A percentile compares a stretch with the other conserved stretches of the same genome.
These are phyloP conservation scores for Elongisporangium senticosum DNA, from an alignment of 352 stramenopile species.

Conservation along the genomic window DNA sequence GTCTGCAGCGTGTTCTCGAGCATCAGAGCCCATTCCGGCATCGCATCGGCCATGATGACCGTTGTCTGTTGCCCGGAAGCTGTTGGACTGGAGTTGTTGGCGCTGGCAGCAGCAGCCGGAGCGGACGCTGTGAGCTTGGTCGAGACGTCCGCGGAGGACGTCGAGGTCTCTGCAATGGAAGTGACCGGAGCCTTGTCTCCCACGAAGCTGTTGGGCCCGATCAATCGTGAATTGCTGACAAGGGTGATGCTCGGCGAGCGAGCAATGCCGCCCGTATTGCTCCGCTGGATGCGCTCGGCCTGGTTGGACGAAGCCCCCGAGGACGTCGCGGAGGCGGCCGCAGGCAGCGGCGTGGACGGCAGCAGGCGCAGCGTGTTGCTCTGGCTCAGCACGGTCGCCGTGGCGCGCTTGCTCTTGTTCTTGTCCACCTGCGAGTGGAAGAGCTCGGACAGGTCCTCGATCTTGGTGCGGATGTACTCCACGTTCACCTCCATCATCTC, in stretches of 20 bases:
- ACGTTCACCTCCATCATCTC: slow-evolving; percentile 86
- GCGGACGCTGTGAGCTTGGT: not conserved
- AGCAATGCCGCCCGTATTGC: not conserved
- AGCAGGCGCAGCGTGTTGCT: not conserved
- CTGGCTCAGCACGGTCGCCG: not conserved
- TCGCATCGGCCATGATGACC: no score
- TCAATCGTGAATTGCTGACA: not conserved
- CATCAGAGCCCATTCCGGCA: slow-evolving; percentile 41
- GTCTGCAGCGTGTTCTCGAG: slow-evolving; percentile 48
- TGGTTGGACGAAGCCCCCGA: not conserved
- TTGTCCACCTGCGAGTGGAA: slow-evolving; percentile 31
- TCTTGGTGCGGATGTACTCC: slow-evolving; percentile 76
- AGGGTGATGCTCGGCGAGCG: no score
- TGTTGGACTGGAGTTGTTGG: not conserved
- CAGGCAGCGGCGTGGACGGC: not conserved
- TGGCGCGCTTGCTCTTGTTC: slow-evolving; percentile 5
- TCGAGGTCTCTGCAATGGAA: not conserved
- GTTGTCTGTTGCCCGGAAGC: not conserved
- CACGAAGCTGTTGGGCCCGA: not conserved
- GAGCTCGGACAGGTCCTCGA: slow-evolving; percentile 57
- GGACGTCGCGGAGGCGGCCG: no score
- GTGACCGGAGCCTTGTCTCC: not conserved
- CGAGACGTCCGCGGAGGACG: not conserved
- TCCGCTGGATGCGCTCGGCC: not conserved
- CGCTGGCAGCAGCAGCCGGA: not conserved